Evolutionary conservation across 345 rosid genomes (phyloP).

Genomic region (Erodium maritimum): DNA sequence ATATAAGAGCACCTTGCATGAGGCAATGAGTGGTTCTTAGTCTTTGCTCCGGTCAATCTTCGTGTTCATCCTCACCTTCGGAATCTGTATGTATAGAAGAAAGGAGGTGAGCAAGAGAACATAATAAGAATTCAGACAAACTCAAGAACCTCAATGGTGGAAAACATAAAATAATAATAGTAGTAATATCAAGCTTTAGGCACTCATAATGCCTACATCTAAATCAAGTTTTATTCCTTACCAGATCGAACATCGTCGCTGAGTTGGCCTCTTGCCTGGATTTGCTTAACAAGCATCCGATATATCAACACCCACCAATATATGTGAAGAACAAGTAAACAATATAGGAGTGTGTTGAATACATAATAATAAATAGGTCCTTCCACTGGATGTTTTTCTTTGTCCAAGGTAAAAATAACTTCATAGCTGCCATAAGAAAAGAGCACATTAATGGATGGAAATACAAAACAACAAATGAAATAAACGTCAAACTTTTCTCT

Average conservation of each 20-base stretch:
- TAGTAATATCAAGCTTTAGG: too few species aligned
- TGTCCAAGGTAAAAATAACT: slow-evolving; percentile 55
- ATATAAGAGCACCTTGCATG: not conserved
- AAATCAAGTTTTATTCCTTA: slow-evolving; percentile 12
- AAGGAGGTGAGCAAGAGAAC: too few species aligned
- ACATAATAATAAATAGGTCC: slow-evolving; percentile 75
- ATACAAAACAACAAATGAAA: not conserved
- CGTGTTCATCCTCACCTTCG: slow-evolving; percentile 68
- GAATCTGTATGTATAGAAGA: slow-evolving; percentile 52
- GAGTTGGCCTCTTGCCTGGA: slow-evolving; percentile 61
- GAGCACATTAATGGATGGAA: not conserved
- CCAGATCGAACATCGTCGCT: slow-evolving; percentile 94
- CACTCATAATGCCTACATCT: too few species aligned
- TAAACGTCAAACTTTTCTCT: too few species aligned
- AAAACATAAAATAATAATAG: too few species aligned
- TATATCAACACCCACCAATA: slow-evolving; percentile 92
- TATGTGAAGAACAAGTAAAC: slow-evolving; percentile 69
- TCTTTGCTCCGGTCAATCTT: slow-evolving; percentile 35
- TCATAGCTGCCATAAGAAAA: slow-evolving; percentile 50
- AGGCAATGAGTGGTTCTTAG: not conserved
- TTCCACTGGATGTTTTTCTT: slow-evolving; percentile 44
- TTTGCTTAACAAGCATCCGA: slow-evolving; percentile 75
- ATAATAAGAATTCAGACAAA: too few species aligned
- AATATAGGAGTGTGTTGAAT: slow-evolving; percentile 63
- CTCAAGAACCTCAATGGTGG: too few species aligned